Conservation (phyloP, 805 yeast species). For the Sugiyamaella valdiviana region DNA sequence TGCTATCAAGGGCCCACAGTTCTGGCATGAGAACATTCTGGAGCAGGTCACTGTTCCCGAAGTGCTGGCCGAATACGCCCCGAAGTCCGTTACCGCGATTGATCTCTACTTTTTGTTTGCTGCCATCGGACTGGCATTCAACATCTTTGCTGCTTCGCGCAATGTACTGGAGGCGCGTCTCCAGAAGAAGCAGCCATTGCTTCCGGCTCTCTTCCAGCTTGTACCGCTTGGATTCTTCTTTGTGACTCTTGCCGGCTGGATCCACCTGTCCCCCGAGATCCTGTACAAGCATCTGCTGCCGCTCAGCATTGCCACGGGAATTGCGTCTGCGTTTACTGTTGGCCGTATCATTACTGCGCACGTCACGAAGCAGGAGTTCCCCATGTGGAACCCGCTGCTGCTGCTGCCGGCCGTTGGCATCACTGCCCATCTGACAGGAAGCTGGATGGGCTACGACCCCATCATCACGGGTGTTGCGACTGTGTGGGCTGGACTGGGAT, state of each 20-base stretch:
- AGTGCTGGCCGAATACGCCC: neutral
- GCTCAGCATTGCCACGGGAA: slow-evolving; percentile 61
- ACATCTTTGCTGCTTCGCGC: slow-evolving; percentile 57
- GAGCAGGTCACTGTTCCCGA: slow-evolving; percentile 15
- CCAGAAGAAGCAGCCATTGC: slow-evolving; percentile 24
- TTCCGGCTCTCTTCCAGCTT: slow-evolving; percentile 46
- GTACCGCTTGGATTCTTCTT: slow-evolving; percentile 63
- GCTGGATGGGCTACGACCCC: slow-evolving; percentile 28
- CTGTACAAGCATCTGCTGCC: slow-evolving; percentile 42
- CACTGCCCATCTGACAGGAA: slow-evolving; percentile 24
- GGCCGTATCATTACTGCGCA: slow-evolving; percentile 88
- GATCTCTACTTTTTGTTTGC: slow-evolving; percentile 47
- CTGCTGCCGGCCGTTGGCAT: slow-evolving; percentile 40
- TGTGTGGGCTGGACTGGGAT: slow-evolving; percentile 67
- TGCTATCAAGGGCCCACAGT: slow-evolving; percentile 60
- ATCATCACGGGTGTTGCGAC: slow-evolving; percentile 43
- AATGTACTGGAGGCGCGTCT: slow-evolving; percentile 50
- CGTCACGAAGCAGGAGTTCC: slow-evolving; percentile 72
- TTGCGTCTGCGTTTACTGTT: slow-evolving; percentile 74
- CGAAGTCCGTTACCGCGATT: slow-evolving; percentile 26
- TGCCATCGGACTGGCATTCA: slow-evolving; percentile 54
- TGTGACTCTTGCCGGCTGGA: slow-evolving; percentile 40
- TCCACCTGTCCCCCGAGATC: slow-evolving; percentile 41
- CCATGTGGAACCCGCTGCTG: slow-evolving; percentile 60
- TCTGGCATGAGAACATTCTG: slow-evolving; percentile 51